Percentiles rank a stretch among this genome's conserved stretches.
These are phyloP conservation scores for Vairimorpha necatrix DNA, from an alignment of 371 early-diverging fungal species.

Conservation along the genomic window DNA sequence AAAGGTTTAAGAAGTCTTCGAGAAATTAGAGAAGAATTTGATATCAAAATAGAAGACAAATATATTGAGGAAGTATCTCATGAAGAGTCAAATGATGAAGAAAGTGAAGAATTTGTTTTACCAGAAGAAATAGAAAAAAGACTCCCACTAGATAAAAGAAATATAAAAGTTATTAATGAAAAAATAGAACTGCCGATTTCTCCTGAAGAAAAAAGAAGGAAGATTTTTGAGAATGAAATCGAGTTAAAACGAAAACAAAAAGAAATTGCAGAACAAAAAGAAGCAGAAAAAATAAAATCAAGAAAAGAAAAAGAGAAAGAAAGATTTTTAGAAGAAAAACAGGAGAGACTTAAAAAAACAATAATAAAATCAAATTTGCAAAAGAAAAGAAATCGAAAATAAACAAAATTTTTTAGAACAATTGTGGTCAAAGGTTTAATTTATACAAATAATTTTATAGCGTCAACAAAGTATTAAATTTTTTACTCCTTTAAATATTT, in stretches of 20 bases:
- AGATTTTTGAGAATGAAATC: slow-evolving; percentile 32
- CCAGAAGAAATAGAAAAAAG: slow-evolving; percentile 28
- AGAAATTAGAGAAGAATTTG: slow-evolving; percentile 73
- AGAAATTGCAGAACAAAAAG: slow-evolving; percentile 16
- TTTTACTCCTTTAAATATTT: slow-evolving; percentile 18
- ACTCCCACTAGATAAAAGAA: slow-evolving; percentile 40
- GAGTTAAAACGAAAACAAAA: slow-evolving; percentile 11
- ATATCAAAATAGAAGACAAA: slow-evolving; percentile 63
- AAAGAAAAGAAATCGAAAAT: slow-evolving; percentile 10
- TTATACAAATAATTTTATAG: slow-evolving; percentile 17
- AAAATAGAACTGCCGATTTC: slow-evolving; percentile 50
- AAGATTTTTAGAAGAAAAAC: slow-evolving; percentile 17
- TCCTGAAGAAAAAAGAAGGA: slow-evolving; percentile 30
- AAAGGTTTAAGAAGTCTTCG: slow-evolving; percentile 80
- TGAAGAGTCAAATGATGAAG: slow-evolving; percentile 74
- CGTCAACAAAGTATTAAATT: slow-evolving; percentile 19
- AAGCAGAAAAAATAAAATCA: slow-evolving; percentile 40
- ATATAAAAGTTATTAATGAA: slow-evolving; percentile 24
- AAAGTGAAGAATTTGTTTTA: slow-evolving; percentile 30
- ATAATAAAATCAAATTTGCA: slow-evolving; percentile 1
- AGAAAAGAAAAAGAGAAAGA: slow-evolving; percentile 22
- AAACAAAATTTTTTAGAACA: slow-evolving; percentile 8
- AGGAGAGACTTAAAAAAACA: slow-evolving; percentile 23
- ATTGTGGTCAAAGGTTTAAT: background rate
- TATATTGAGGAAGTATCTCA: slow-evolving; percentile 77